Percentiles rank a stretch among this genome's conserved stretches.
These are phyloP conservation scores for Ormosia semicastrata DNA, from an alignment of 306 rosid species.

Conservation along the genomic window DNA sequence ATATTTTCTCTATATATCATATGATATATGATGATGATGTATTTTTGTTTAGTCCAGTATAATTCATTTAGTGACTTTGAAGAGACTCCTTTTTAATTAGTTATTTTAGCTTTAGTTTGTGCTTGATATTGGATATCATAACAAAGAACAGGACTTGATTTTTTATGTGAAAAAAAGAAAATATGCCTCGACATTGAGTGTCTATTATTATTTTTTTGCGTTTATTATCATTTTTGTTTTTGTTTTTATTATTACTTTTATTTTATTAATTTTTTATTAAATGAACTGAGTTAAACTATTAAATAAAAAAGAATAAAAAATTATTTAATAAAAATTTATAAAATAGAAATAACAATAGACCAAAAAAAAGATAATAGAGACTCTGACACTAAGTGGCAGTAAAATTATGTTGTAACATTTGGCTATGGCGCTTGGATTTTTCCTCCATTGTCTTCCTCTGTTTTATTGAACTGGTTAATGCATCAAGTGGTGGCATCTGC, in stretches of 20 bases:
- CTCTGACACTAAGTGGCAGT: background rate
- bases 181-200: slow-evolving; percentile 15
- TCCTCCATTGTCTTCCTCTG: background rate
- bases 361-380: too few species aligned
- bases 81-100: slow-evolving; percentile 10
- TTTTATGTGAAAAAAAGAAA: slow-evolving; percentile 16
- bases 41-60: slow-evolving; percentile 8
- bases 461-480: background rate
- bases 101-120: slow-evolving; percentile 19
- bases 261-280: too few species aligned
- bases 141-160: slow-evolving; percentile 25
- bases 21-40: background rate
- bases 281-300: too few species aligned
- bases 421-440: background rate
- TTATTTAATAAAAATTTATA: too few species aligned
- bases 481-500: background rate
- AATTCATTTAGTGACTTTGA: slow-evolving; percentile 17
- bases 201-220: too few species aligned
- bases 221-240: too few species aligned
- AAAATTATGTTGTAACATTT: slow-evolving; percentile 17
- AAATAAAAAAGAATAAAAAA: too few species aligned
- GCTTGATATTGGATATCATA: slow-evolving; percentile 23
- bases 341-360: too few species aligned
- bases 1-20: background rate
- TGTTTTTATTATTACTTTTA: too few species aligned